Conservation (phyloP, 176 grass and related monocot species). For the Cenchrus americanus region DNA sequence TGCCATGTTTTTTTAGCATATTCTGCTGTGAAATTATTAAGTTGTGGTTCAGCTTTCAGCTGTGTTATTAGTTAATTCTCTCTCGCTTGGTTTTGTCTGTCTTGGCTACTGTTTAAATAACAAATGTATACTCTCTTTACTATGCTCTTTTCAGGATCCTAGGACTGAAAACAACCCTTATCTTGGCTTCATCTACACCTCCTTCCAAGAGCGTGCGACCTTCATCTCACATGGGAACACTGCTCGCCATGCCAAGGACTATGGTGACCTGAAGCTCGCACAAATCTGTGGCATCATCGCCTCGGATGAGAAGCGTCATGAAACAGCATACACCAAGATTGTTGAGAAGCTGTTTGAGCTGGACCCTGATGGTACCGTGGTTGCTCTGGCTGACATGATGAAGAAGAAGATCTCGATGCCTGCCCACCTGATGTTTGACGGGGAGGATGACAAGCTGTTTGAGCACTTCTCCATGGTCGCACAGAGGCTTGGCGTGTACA, state of each 20-base stretch:
- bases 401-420: constrained; percentile 98
- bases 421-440: constrained; percentile 94
- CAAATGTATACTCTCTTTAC: neutral
- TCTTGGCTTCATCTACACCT: constrained; percentile 96
- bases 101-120: neutral
- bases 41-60: neutral
- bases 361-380: constrained; percentile 73
- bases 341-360: constrained; percentile 96
- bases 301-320: constrained; percentile 91
- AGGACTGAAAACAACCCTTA: constrained; percentile 97
- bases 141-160: constrained; percentile 72
- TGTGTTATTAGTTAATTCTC: neutral
- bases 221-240: constrained; percentile 99
- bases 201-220: constrained; percentile 90
- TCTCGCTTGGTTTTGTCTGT: neutral
- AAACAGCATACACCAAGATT: constrained; percentile 96
- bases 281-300: constrained; percentile 94
- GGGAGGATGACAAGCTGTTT: constrained; percentile 79
- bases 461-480: constrained; percentile 93
- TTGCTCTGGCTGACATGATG: constrained; percentile 94
- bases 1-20: neutral
- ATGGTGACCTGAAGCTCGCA: constrained; percentile 83
- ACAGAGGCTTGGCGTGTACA: constrained; percentile 83
- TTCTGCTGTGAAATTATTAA: neutral
- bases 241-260: constrained; percentile 86